Evolutionary conservation across 2,329 filamentous ascomycete genomes (phyloP).

Genomic region (Clonostachys solani): DNA sequence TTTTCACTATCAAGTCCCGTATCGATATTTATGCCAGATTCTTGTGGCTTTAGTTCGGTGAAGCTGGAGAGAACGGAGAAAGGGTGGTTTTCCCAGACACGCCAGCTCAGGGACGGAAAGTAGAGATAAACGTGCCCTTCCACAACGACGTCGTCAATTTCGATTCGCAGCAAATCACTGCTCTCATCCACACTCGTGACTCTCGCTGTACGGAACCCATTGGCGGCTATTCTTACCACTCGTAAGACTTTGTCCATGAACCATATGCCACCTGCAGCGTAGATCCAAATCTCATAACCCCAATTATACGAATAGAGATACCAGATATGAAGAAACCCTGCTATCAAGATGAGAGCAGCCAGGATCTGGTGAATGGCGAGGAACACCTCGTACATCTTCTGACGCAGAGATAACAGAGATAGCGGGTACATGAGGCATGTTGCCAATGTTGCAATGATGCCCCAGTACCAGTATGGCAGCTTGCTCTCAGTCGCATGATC

Average conservation of each 20-base stretch:
- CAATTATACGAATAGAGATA: slow-evolving; percentile 24
- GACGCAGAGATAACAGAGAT: slow-evolving; percentile 18
- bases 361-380: slow-evolving; percentile 22
- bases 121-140: slow-evolving; percentile 24
- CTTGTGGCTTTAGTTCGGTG: too few species aligned
- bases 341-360: slow-evolving; percentile 21
- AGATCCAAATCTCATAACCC: slow-evolving; percentile 31
- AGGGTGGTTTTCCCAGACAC: slow-evolving; percentile 29
- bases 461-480: slow-evolving; percentile 25
- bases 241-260: slow-evolving; percentile 19
- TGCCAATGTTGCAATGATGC: slow-evolving; percentile 21
- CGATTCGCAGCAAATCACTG: slow-evolving; percentile 23
- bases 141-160: slow-evolving; percentile 13
- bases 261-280: slow-evolving; percentile 23
- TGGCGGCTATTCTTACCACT: slow-evolving; percentile 12
- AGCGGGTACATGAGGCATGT: slow-evolving; percentile 14
- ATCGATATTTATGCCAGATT: not conserved
- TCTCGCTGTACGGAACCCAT: slow-evolving; percentile 12
- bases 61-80: slow-evolving; percentile 18
- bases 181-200: slow-evolving; percentile 11
- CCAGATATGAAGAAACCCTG: slow-evolving; percentile 28
- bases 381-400: slow-evolving; percentile 25
- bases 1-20: not conserved
- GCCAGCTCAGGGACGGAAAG: slow-evolving; percentile 26
- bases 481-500: slow-evolving; percentile 15